Base-by-base conservation (phyloP, 2,329 filamentous ascomycete genomes). In the Beauveria brongniartii region DNA sequence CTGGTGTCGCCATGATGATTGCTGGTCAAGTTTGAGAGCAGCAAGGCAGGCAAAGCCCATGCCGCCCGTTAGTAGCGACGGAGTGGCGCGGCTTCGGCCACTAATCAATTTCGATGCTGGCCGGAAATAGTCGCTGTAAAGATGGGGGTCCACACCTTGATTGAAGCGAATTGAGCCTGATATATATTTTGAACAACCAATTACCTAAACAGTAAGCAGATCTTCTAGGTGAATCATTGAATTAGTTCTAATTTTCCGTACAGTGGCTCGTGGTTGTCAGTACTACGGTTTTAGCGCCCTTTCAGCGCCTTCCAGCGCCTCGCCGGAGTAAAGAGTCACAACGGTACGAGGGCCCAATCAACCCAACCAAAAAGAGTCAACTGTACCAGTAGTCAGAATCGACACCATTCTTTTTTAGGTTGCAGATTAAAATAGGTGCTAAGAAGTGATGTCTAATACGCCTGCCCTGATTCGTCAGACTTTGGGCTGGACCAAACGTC, bases 1-100 rank as follows among this genome's bases (percentile, higher is more conserved):
- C 74, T 3, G 72, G 64, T 56, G 82, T 76, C 51, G 82, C 75
- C 80, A 85, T 86, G 63, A 72, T 64, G 34, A 12, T 43, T 24
- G 50, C 20, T 34, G 22, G n/a, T 51, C 37, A 46, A 9, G 20
- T 41, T 9, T 28, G 20, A 37, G 47, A 18, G 28, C 55, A 34
- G 20, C 34, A n/a, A 8, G 44, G 47, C 24, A 54, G 9, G 20
- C 12, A 48, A n/a, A 24, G 20, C n/a, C 54, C 3, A 47, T 48
- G 44, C 28, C 40, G 26, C 26, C 26, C 16, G 14, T 18, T 26
- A 18, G 22, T 28, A 9, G 7, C 22, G 10, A 44, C 18, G 24
- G 1, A 43, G 18, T 58, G 24, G 43, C 6, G 34, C 16, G 55
- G 53, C 53, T 46, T 55, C 41, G 53, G 53, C 52, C 53, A 26